Conservation (phyloP, 495 filamentous ascomycete species). For the Acidomyces sp. region DNA sequence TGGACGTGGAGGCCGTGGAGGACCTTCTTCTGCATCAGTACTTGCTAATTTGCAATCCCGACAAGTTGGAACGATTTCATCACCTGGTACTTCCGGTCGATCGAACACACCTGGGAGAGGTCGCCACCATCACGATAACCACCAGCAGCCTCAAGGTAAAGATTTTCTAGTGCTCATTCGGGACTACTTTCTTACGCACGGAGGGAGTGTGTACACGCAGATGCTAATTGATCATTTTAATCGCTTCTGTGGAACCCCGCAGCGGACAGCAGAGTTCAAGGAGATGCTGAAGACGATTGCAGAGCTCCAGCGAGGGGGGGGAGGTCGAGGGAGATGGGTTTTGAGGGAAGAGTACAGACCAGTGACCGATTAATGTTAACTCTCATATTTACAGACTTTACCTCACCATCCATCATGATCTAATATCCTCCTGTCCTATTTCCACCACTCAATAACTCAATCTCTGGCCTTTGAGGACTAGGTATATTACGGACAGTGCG, state of each 20-base stretch:
- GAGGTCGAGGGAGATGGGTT: constrained; percentile 47
- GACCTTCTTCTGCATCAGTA: constrained; percentile 22
- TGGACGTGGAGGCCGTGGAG: constrained; percentile 16
- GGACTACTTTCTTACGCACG: constrained; percentile 56
- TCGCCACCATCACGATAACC: background rate
- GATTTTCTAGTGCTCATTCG: constrained; percentile 56
- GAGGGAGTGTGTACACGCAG: constrained; percentile 58
- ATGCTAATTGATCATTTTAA: constrained; percentile 71
- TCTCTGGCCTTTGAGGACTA: no score
- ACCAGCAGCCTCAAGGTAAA: constrained; percentile 19
- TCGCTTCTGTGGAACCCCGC: constrained; percentile 41
- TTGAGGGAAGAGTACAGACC: constrained; percentile 45
- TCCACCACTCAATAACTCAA: no score
- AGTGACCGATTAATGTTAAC: no score
- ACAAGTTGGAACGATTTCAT: constrained; percentile 6
- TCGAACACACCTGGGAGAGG: background rate
- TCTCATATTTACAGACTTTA: no score
- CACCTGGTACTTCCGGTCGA: constrained; percentile 4
- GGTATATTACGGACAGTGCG: no score
- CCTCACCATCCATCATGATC: no score
- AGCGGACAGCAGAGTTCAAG: constrained; percentile 49
- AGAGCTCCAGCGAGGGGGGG: constrained; percentile 39
- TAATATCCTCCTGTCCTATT: no score
- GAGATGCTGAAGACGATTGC: constrained; percentile 49
- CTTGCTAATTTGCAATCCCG: constrained; percentile 24